phyloP scores from a whole-genome alignment of 2,329 filamentous ascomycete species.

The Beauveria brongniartii region DNA sequence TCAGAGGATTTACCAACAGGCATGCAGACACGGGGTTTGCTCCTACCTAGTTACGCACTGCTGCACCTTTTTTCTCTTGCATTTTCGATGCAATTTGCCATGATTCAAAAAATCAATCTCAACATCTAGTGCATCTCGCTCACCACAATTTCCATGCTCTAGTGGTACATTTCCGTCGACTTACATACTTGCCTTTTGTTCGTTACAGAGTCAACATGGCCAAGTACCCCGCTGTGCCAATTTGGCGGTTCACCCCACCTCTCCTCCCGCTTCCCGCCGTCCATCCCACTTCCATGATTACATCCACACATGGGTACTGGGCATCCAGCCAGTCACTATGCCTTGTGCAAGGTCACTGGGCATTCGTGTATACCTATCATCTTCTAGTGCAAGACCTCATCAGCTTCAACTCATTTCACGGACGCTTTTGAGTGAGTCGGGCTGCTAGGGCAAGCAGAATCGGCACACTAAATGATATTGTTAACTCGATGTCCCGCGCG shows the following conservation, averaged over 20 bases:
- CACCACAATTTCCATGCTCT: too few species aligned
- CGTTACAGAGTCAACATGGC: too few species aligned
- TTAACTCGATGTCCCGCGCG: too few species aligned
- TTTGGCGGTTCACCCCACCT: background rate
- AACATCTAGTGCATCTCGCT: too few species aligned
- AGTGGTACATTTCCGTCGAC: too few species aligned
- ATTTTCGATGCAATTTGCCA: too few species aligned
- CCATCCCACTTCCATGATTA: background rate
- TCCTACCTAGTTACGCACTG: too few species aligned
- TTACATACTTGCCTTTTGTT: too few species aligned
- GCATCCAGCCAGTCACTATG: background rate
- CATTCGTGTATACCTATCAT: background rate
- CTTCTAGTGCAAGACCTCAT: background rate
- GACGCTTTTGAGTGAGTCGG: background rate
- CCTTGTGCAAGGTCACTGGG: background rate
- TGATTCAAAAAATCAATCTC: too few species aligned
- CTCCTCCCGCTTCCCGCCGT: background rate
- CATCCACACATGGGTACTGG: background rate
- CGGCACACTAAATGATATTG: too few species aligned
- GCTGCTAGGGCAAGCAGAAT: too few species aligned
- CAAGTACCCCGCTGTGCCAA: background rate
- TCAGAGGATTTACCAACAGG: background rate
- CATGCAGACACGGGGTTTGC: background rate
- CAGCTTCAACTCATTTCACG: background rate
- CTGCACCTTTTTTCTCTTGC: background rate